A percentile compares a stretch with the other conserved stretches of the same genome.
phyloP scores from a whole-genome alignment of 106 monocot genomes.

The Dactylorhiza incarnata region DNA sequence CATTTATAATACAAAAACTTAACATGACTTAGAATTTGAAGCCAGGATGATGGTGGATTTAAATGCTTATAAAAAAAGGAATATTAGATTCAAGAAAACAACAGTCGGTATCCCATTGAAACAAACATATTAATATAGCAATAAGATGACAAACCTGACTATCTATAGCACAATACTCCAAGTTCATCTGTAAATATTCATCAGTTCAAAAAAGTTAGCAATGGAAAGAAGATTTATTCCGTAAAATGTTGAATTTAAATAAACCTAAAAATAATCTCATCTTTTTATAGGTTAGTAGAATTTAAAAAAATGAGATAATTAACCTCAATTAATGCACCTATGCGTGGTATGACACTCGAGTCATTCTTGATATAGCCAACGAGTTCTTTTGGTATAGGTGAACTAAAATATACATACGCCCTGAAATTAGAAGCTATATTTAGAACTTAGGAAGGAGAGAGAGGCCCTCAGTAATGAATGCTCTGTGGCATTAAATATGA shows the following conservation, averaged over 20 bases:
- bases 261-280: not conserved
- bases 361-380: conserved; percentile 68
- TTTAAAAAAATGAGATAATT: conserved; percentile 6
- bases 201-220: conserved; percentile 9
- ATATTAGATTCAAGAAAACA: not conserved
- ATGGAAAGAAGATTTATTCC: not conserved
- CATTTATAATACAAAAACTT: not conserved
- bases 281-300: not conserved
- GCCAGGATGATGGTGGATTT: not conserved
- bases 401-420: conserved; percentile 71
- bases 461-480: not conserved
- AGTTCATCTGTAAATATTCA: conserved; percentile 69
- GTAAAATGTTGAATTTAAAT: not conserved
- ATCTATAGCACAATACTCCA: conserved; percentile 75
- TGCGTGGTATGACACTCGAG: conserved; percentile 61
- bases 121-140: not conserved
- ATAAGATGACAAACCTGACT: conserved; percentile 42
- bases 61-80: conserved; percentile 1
- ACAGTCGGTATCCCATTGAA: not conserved
- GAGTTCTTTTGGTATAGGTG: conserved; percentile 60
- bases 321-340: conserved; percentile 79
- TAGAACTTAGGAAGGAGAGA: not conserved
- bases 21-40: not conserved
- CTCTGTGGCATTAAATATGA: not conserved
- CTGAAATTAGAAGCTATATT: conserved; percentile 22